Evolutionary conservation across 202 grass and related monocot genomes (phyloP).

Genomic region (Schoenoplectus tabernaemontani): DNA sequence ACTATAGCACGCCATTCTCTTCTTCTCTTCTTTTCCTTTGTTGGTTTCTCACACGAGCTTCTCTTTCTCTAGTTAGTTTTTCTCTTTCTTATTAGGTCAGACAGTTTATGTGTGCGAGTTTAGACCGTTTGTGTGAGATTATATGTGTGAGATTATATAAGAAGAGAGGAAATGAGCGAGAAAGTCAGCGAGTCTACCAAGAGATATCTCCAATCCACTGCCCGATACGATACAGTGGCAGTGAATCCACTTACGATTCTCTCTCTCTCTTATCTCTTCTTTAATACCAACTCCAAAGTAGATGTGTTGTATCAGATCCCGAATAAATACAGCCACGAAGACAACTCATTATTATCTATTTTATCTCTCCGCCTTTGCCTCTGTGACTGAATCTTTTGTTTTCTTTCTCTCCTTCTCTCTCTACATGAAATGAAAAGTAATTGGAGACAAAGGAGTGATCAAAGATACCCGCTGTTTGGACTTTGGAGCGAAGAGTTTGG

Average conservation of each 20-base stretch:
- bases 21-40: neutral
- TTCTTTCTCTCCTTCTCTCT: neutral
- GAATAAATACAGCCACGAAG: conserved; percentile 13
- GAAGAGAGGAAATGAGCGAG: neutral
- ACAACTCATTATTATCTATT: neutral
- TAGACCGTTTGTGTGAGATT: neutral
- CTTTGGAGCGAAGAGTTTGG: neutral
- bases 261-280: neutral
- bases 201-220: conserved; percentile 3
- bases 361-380: neutral
- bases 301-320: conserved; percentile 15
- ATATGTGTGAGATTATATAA: conserved; percentile 7
- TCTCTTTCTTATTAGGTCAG: neutral
- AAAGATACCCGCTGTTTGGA: neutral
- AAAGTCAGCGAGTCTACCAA: conserved; percentile 20
- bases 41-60: too few species aligned
- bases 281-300: conserved; percentile 26
- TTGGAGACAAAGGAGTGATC: too few species aligned
- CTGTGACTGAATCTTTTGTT: neutral
- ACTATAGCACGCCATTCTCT: neutral
- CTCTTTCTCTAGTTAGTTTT: neutral
- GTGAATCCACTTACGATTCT: conserved; percentile 1
- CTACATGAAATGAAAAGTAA: neutral
- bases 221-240: conserved; percentile 9
- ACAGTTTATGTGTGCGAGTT: neutral